Evolutionary conservation across 202 grass and related monocot genomes (phyloP), one percentile per base, ranked within the genome.

Genomic region (Zoysia matrella): DNA sequence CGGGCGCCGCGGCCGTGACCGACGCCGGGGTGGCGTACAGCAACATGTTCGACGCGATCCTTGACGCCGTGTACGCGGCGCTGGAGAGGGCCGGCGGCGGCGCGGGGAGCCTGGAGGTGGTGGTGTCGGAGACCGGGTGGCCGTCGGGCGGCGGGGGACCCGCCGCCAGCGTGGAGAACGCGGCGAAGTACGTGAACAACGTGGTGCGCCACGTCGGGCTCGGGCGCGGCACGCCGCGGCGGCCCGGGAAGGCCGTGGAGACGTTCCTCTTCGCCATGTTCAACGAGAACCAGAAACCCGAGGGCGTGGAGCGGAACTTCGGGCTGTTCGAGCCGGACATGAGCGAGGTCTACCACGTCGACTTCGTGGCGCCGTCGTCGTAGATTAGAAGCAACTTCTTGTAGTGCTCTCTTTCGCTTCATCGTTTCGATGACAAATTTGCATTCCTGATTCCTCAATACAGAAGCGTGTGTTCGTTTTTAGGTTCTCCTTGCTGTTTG

Each of bases 101-200:
- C 30, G 30, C 82, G 67, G 15, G 14, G 45, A 53, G 60, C 6
- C 2, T 89, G 57, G 79, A 88, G 7, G 56, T 94, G 39, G 92
- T 98, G 62, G 95, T 98, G 16, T 93, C 95, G 53, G 95, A 98
- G 82, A 94, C 92, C 2, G 95, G 95, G 12, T 98, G 95, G 95
- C 95, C 95, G 15, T 98, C 95, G 15, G 90, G 88, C 6, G 95
- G 95, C 10, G 88, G 86, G 41, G 86, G 79, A 0, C 36, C 53
- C 0, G 92, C 88, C 8, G 90, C 92, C 45, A 89, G 79, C 13
- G 65, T 93, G 56, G 88, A 86, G 78, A 97, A 97, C 81, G 92
- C 95, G 65, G 83, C 76, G 81, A 79, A 73, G 54, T 98, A 98
- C 79, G 79, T 82, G 40, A 98, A 93, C 78, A 98, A 98, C 57